A percentile compares a stretch with the other conserved stretches of the same genome.
Conservation (phyloP, 1,139 yeast genomes). For the Meyerozyma guilliermondii region DNA sequence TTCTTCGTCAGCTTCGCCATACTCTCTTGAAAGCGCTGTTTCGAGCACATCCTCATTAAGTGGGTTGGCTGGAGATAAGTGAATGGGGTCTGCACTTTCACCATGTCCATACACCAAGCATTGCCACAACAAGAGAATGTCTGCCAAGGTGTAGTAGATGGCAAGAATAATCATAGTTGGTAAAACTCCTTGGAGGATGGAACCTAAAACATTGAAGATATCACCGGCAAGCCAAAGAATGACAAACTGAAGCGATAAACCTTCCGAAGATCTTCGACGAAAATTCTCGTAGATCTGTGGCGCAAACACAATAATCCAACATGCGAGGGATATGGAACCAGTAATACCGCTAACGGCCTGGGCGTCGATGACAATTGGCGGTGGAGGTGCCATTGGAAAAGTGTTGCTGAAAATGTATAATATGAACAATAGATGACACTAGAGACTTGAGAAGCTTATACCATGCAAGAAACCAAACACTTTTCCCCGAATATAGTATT, state of each 20-base stretch:
- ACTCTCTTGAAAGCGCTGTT: slow-evolving; percentile 44
- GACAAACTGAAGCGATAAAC: slow-evolving; percentile 76
- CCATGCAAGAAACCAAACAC: neutral
- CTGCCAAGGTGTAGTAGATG: slow-evolving; percentile 87
- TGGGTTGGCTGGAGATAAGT: slow-evolving; percentile 88
- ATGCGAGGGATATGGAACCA: slow-evolving; percentile 90
- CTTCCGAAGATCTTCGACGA: slow-evolving; percentile 77
- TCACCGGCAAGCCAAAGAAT: slow-evolving; percentile 88
- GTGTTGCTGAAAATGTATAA: neutral
- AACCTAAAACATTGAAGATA: slow-evolving; percentile 85
- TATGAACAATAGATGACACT: neutral
- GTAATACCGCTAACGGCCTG: slow-evolving; percentile 81
- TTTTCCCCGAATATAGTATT: neutral
- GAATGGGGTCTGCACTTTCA: slow-evolving; percentile 59
- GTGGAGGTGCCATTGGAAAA: slow-evolving; percentile 48
- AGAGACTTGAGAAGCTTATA: neutral
- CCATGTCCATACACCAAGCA: slow-evolving; percentile 69
- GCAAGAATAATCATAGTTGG: slow-evolving; percentile 93
- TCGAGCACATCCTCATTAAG: slow-evolving; percentile 63
- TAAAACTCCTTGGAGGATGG: slow-evolving; percentile 78
- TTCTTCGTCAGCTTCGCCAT: slow-evolving; percentile 12
- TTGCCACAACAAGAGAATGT: slow-evolving; percentile 74
- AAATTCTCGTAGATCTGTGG: slow-evolving; percentile 95
- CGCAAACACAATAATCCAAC: slow-evolving; percentile 97
- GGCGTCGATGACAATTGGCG: slow-evolving; percentile 66